These are phyloP conservation scores for Sphagnum contortum DNA, from an alignment of 225 moss, liverwort and hornwort genomes.

Conservation along the genomic window DNA sequence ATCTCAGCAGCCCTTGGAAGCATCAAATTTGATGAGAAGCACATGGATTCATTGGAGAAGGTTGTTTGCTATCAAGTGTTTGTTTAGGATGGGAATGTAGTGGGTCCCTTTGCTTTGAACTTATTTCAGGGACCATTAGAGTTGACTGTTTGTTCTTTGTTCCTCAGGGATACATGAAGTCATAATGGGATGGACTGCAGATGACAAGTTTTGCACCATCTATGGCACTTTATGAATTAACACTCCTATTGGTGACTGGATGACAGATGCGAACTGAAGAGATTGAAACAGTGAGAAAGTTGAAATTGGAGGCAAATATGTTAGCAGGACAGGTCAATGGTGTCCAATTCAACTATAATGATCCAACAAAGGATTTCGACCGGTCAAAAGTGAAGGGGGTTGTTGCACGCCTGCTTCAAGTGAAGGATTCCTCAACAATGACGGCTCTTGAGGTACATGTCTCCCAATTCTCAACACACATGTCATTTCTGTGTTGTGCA, in stretches of 20 bases:
- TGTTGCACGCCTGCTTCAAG: slow-evolving; percentile 83
- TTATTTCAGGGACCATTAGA: too few relatives aligned
- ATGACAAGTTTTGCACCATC: too few relatives aligned
- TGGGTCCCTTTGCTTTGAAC: not conserved
- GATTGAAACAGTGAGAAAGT: slow-evolving; percentile 57
- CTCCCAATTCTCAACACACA: not conserved
- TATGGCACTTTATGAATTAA: too few relatives aligned
- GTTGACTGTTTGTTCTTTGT: too few relatives aligned
- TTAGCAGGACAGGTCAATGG: slow-evolving; percentile 71
- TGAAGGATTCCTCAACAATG: slow-evolving; percentile 78
- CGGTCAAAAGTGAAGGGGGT: slow-evolving; percentile 84
- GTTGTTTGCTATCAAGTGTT: slow-evolving; percentile 12
- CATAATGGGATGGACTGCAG: too few relatives aligned
- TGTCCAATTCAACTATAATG: slow-evolving; percentile 76
- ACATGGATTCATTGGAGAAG: slow-evolving; percentile 69
- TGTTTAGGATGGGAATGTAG: not conserved
- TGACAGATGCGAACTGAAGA: slow-evolving; percentile 61
- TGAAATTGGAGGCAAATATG: slow-evolving; percentile 59
- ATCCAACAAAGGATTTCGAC: slow-evolving; percentile 74
- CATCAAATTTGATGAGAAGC: slow-evolving; percentile 61
- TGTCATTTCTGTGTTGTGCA: too few relatives aligned
- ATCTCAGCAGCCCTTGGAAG: slow-evolving; percentile 44
- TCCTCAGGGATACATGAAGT: too few relatives aligned
- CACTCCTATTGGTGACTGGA: not conserved
- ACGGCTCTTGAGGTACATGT: slow-evolving; percentile 82